Base-by-base conservation (phyloP, 305 asterid genomes). In the Caryopteris hybrid region DNA sequence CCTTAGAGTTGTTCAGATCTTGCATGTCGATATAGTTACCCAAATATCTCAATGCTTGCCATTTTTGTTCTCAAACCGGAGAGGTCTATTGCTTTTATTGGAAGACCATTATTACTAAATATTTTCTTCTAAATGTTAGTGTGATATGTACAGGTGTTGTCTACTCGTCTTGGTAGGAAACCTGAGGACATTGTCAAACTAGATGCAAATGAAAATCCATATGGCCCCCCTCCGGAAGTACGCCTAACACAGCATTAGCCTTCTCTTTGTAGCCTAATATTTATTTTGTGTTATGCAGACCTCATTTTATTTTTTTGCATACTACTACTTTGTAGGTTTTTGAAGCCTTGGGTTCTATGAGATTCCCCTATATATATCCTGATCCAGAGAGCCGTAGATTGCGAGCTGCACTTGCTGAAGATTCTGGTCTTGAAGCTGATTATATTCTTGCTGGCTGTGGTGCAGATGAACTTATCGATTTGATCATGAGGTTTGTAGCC, bases 201-300 rank as follows among this genome's bases (percentile, higher is more conserved):
- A 64, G 99, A 93, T 23, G 99, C 97, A 3, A 93, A 93, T 70
- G 99, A 93, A 74, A 93, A 93, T 70, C 99, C 99, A 29, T 93
- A 90, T 66, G 99, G 99, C 29, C 99, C 99, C 31, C 99, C 99
- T 48, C 99, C 97, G 20, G 99, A 93, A 94, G 96, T 76, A 81
- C 53, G 85, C 46, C 67, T n/a, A 75, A 14, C 61, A 48, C 59
- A 42, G 55, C 52, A 27, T 53, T 8, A 45, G 22, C 73, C 48
- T 45, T 16, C 27, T 56, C 46, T n/a, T 8, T 52, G 48, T 64
- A 27, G 14, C 66, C 3, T 36, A 23, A 22, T 34, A 43, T 38
- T 27, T 27, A 29, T 65, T 62, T 33, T 52, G 18, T 31, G 14
- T 61, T 45, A 23, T 76, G 52, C 51, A 5, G 51, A 21, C n/a